These are phyloP conservation scores for Phialocephala sp. DNA, from an alignment of 2,329 filamentous ascomycete species.

Conservation along the genomic window DNA sequence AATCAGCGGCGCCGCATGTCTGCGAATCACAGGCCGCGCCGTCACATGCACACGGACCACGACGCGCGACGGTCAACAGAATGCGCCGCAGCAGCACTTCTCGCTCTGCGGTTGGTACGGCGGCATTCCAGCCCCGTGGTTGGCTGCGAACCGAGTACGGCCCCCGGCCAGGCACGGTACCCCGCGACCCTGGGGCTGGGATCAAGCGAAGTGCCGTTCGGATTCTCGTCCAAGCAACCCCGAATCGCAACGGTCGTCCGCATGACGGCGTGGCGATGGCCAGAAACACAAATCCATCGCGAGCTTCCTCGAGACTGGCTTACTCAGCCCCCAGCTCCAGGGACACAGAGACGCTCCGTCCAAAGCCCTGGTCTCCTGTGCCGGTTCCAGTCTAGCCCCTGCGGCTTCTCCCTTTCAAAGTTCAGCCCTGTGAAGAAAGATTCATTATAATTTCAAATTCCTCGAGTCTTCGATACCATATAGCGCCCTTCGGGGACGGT, in stretches of 20 bases:
- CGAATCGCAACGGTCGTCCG: neutral
- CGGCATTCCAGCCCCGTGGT: no score
- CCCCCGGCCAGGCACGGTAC: neutral
- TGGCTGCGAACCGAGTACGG: neutral
- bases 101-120: neutral
- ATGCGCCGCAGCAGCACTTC: neutral
- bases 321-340: neutral
- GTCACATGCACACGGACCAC: neutral
- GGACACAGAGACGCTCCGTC: neutral
- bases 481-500: neutral
- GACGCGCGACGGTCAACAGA: neutral
- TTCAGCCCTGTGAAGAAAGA: neutral
- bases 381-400: neutral
- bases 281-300: neutral
- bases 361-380: neutral
- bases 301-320: neutral
- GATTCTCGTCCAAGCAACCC: neutral
- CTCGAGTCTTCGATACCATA: neutral
- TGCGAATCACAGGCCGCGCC: neutral
- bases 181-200: neutral
- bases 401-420: neutral
- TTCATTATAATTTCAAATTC: constrained; percentile 1
- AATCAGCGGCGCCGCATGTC: neutral
- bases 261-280: neutral
- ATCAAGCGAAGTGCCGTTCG: neutral